phyloP scores from a whole-genome alignment of 2,329 filamentous ascomycete species.

The Arthroderma uncinatum region DNA sequence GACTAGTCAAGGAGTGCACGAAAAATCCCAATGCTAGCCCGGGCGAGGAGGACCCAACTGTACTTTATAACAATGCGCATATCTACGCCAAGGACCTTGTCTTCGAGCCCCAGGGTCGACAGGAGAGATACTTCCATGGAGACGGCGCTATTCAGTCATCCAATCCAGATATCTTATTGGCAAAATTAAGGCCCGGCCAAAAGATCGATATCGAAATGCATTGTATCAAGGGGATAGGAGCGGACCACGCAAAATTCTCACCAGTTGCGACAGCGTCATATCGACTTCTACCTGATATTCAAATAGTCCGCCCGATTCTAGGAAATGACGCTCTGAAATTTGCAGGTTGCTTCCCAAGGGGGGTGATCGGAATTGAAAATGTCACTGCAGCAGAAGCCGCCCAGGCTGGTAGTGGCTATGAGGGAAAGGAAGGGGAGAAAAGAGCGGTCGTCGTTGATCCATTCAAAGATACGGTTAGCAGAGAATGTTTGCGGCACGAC shows the following conservation, averaged over 20 bases:
- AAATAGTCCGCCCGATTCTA: constrained; percentile 70
- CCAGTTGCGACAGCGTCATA: constrained; percentile 93
- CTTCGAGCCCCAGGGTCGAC: constrained; percentile 65
- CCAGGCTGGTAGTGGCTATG: constrained; percentile 51
- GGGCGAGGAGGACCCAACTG: constrained; percentile 66
- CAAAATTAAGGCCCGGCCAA: constrained; percentile 86
- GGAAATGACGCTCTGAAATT: constrained; percentile 85
- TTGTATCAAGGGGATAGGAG: constrained; percentile 86
- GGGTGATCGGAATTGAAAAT: constrained; percentile 70
- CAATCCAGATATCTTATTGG: constrained; percentile 86
- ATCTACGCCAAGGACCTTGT: constrained; percentile 68
- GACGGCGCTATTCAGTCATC: constrained; percentile 59
- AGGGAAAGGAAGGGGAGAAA: constrained; percentile 63
- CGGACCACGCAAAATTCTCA: constrained; percentile 94
- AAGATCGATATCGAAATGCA: constrained; percentile 78
- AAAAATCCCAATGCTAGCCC: constrained; percentile 61
- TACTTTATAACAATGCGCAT: constrained; percentile 76
- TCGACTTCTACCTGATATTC: constrained; percentile 77
- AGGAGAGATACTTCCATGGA: constrained; percentile 53
- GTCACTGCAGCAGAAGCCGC: constrained; percentile 57
- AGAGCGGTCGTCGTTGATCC: constrained; percentile 81
- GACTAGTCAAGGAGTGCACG: constrained; percentile 67
- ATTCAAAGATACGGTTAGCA: constrained; percentile 89
- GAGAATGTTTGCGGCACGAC: constrained; percentile 79
- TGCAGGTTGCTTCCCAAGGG: constrained; percentile 72